These are phyloP conservation scores for Ensete ventricosum DNA, from an alignment of 176 grass and related monocot genomes.

Conservation along the genomic window DNA sequence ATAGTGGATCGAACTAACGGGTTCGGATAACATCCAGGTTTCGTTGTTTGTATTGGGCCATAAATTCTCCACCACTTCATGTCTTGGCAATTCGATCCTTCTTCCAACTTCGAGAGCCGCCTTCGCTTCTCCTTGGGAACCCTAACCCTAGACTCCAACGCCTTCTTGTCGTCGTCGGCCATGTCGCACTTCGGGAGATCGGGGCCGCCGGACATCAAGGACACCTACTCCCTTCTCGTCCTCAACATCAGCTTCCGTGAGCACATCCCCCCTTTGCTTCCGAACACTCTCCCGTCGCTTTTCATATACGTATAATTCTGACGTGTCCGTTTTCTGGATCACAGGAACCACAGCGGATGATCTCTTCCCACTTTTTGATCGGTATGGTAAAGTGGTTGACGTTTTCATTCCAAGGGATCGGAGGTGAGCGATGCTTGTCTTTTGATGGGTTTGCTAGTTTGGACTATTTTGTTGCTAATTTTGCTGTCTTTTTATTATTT, in stretches of 20 bases:
- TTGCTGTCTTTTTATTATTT: background rate
- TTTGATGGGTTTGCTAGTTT: background rate
- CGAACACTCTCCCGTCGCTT: background rate
- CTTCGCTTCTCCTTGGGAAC: background rate
- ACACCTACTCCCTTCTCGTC: slow-evolving; percentile 89
- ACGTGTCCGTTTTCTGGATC: background rate
- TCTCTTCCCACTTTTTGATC: slow-evolving; percentile 86
- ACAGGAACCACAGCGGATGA: slow-evolving; percentile 80
- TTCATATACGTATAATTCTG: background rate
- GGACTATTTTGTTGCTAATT: background rate
- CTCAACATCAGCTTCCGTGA: slow-evolving; percentile 93
- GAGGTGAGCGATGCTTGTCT: slow-evolving; percentile 32
- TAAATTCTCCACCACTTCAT: background rate
- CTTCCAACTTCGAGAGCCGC: background rate
- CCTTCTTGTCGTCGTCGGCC: background rate
- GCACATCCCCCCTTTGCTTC: background rate
- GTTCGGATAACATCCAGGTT: background rate
- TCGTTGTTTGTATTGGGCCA: background rate
- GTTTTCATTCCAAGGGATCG: slow-evolving; percentile 91
- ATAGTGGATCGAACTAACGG: background rate
- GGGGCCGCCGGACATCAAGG: slow-evolving; percentile 75
- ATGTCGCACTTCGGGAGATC: slow-evolving; percentile 96
- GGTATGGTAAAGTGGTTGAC: slow-evolving; percentile 85
- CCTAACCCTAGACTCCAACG: slow-evolving; percentile 23
- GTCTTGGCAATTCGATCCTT: background rate